These are phyloP conservation scores for Termitomyces sp. DNA, from an alignment of 768 basidiomycete species.

Conservation along the genomic window DNA sequence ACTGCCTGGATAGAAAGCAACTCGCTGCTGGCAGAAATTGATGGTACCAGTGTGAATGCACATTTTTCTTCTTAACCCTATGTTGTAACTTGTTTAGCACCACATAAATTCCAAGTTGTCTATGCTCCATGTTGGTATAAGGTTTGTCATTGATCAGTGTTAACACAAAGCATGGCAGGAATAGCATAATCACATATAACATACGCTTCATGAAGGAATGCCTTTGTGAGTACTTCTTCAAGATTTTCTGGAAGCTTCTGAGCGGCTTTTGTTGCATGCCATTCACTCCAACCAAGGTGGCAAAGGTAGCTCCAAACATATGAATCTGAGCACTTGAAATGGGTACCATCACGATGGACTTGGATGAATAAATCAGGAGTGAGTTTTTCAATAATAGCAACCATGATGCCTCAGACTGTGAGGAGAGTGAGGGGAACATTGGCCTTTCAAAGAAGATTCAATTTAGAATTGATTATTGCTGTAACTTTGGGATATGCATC, in stretches of 20 bases:
- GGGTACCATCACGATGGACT: constrained; percentile 25
- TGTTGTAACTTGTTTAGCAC: constrained; percentile 20
- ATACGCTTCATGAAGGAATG: constrained; percentile 22
- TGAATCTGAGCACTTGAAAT: constrained; percentile 23
- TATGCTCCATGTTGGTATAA: constrained; percentile 25
- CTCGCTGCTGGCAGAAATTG: constrained; percentile 22
- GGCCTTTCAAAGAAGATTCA: constrained; percentile 16
- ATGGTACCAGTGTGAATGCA: constrained; percentile 30
- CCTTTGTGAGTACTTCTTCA: not conserved
- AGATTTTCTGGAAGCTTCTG: constrained; percentile 7
- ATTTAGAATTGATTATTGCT: constrained; percentile 10
- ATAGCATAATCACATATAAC: constrained; percentile 29
- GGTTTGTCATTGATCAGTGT: constrained; percentile 33
- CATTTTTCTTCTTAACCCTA: constrained; percentile 31
- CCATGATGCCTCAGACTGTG: constrained; percentile 25
- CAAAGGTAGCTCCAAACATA: constrained; percentile 15
- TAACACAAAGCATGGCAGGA: constrained; percentile 24
- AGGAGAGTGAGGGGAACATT: constrained; percentile 20
- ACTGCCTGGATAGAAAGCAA: constrained; percentile 26
- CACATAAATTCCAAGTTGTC: constrained; percentile 22
- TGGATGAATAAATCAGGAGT: constrained; percentile 17
- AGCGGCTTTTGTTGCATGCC: constrained; percentile 28
- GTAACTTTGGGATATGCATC: constrained; percentile 14
- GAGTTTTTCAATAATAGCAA: constrained; percentile 15
- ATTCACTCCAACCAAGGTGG: constrained; percentile 20